phyloP scores from a whole-genome alignment of 2,329 filamentous ascomycete species.

The Colletotrichum navitas region DNA sequence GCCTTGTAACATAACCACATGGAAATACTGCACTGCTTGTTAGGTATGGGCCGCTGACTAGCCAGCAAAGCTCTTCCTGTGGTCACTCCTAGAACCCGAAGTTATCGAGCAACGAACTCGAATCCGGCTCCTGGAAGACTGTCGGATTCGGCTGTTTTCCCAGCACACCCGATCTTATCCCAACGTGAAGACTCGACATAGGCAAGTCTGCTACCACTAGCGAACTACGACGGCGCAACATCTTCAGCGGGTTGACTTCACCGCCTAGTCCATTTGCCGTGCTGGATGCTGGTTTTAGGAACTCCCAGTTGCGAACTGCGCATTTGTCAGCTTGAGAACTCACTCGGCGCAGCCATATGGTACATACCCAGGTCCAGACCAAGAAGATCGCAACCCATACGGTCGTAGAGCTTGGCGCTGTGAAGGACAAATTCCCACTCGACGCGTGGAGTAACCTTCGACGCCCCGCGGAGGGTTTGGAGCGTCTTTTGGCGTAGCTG shows the following conservation, averaged over 20 bases:
- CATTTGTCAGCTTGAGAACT: conserved; percentile 39
- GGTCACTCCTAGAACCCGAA: conserved; percentile 80
- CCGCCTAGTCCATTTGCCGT: conserved; percentile 55
- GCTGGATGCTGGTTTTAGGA: conserved; percentile 65
- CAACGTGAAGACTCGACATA: conserved; percentile 55
- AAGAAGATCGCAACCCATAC: conserved; percentile 93
- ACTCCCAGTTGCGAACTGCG: conserved; percentile 83
- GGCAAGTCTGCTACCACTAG: conserved; percentile 84
- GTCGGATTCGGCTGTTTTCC: conserved; percentile 73
- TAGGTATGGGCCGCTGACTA: background rate
- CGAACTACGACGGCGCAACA: conserved; percentile 79
- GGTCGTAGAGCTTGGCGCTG: conserved; percentile 84
- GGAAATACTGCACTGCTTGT: background rate
- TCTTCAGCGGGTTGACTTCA: conserved; percentile 73
- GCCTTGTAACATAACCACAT: too few species aligned
- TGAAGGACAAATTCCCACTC: conserved; percentile 93
- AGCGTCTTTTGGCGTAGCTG: conserved; percentile 85
- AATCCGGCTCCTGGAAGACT: conserved; percentile 92
- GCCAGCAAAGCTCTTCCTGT: background rate
- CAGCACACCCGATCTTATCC: conserved; percentile 58
- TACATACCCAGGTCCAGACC: conserved; percentile 83
- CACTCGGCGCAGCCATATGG: background rate
- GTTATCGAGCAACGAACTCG: conserved; percentile 87
- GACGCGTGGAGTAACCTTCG: conserved; percentile 80
- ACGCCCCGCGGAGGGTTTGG: conserved; percentile 87